Base-by-base conservation (phyloP, 352 stramenopile genomes). In the Phytophthora agathidicida region DNA sequence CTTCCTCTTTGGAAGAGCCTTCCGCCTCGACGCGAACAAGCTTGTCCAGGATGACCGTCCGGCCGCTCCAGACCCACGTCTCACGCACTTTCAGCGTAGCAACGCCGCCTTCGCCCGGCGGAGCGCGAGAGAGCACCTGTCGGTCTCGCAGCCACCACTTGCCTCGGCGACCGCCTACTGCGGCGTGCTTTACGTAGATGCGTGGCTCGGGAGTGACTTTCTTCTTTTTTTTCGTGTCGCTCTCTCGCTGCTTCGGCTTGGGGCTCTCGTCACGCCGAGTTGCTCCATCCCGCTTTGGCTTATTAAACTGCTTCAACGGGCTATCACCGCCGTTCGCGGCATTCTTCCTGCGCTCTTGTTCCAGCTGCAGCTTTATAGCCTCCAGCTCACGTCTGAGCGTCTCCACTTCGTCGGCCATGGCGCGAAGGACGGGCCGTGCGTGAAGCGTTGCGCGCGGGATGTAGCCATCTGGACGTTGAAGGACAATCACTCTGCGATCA, bases 131-230 rank as follows among this genome's bases (percentile, higher is more conserved):
- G 20, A 91, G 60, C 27, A 89, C 67, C 48, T 81, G 73, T 9
- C 79, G 72, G 24, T 88, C 75, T 48, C 73, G 75, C 10, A 91
- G 64, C 73, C 73, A 87, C 81, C 81, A 91, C 56, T 89, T 91
- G 44, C 75, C 81, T 10, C 73, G 65, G 22, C 77, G 78, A 1
- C 64, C 71, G 49, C 75, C 68, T 24, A 83, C 67, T 5, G 68
- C 59, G 0, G 73, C 53, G 38, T 86, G 75, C 28, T 83, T 56
- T n/a, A 75, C 41, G 31, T 60, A 62, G 27, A 50, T 27, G 24
- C 51, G 47, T 17, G 26, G 32, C 23, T 49, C 59, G 24, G 4
- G 24, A 37, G 36, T 13, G 30, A 22, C 20, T 2, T 71, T 55
- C 10, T 23, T 48, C n/a, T n/a, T n/a, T n/a, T n/a, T n/a, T 17